Conservation (phyloP, 768 basidiomycete species). For the Tricholoma matsutake region DNA sequence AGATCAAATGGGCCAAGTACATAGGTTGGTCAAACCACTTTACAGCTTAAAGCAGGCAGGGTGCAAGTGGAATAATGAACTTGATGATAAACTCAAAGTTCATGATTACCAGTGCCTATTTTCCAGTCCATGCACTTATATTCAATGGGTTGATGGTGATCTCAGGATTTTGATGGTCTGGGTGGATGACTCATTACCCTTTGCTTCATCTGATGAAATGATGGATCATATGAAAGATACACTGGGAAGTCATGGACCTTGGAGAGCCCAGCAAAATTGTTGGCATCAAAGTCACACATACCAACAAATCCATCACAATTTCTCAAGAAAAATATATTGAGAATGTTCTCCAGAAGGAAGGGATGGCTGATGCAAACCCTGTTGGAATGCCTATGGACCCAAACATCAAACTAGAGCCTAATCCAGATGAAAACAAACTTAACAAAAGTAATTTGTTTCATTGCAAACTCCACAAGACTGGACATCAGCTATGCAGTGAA, state of each 20-base stretch:
- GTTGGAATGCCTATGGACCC: too few species aligned
- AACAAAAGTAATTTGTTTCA: too few species aligned
- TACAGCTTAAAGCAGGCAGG: slow-evolving; percentile 11
- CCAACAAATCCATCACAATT: neutral
- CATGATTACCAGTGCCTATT: slow-evolving; percentile 15
- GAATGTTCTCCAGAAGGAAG: neutral
- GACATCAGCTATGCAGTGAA: too few species aligned
- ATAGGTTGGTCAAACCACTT: neutral
- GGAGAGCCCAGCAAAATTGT: neutral
- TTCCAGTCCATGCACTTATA: slow-evolving; percentile 9
- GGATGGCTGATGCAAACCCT: too few species aligned
- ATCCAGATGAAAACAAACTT: too few species aligned
- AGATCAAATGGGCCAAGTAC: neutral
- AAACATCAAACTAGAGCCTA: too few species aligned
- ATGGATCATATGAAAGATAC: neutral
- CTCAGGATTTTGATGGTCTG: slow-evolving; percentile 22
- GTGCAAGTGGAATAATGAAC: slow-evolving; percentile 25
- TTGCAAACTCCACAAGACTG: too few species aligned
- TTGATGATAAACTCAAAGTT: neutral
- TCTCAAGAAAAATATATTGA: slow-evolving; percentile 1
- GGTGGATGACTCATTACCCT: slow-evolving; percentile 22
- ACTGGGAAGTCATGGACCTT: neutral
- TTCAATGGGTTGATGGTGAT: slow-evolving; percentile 1
- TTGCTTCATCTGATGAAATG: too few species aligned
- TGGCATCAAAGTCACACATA: neutral